These are phyloP conservation scores for Ogataea pini DNA, from an alignment of 805 yeast species.

Conservation along the genomic window DNA sequence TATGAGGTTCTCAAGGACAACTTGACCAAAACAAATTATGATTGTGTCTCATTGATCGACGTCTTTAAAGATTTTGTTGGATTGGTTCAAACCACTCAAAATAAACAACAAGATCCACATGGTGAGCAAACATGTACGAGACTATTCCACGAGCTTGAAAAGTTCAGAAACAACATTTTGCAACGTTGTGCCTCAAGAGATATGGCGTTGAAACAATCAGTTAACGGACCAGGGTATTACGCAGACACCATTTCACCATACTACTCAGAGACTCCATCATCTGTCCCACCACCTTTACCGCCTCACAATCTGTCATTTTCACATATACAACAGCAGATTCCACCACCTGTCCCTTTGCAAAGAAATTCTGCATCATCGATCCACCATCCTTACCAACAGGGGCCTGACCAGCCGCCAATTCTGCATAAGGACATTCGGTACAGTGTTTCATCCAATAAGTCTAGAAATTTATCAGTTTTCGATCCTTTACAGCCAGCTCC, in stretches of 20 bases:
- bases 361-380: constrained; percentile 33
- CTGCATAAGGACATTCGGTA: constrained; percentile 36
- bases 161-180: constrained; percentile 30
- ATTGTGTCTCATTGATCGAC: constrained; percentile 54
- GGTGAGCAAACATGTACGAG: constrained; percentile 12
- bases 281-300: constrained; percentile 13
- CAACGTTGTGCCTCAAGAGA: constrained; percentile 37
- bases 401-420: constrained; percentile 24
- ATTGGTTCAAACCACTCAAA: constrained; percentile 12
- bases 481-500: constrained; percentile 35
- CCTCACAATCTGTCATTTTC: constrained; percentile 15
- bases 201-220: constrained; percentile 29
- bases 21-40: constrained; percentile 50
- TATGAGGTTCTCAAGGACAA: constrained; percentile 52
- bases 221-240: constrained; percentile 24
- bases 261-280: constrained; percentile 11
- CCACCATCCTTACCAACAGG: constrained; percentile 30
- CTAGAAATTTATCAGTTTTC: constrained; percentile 43
- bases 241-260: constrained; percentile 13
- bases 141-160: constrained; percentile 26
- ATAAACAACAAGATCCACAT: constrained; percentile 13
- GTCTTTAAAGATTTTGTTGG: constrained; percentile 29
- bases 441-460: constrained; percentile 31
- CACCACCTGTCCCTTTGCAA: constrained; percentile 27
- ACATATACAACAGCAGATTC: constrained; percentile 23